A percentile compares a stretch with the other conserved stretches of the same genome.
These are phyloP conservation scores for Aspergillus pseudoterreus DNA, from an alignment of 2,329 filamentous ascomycete genomes.

Conservation along the genomic window DNA sequence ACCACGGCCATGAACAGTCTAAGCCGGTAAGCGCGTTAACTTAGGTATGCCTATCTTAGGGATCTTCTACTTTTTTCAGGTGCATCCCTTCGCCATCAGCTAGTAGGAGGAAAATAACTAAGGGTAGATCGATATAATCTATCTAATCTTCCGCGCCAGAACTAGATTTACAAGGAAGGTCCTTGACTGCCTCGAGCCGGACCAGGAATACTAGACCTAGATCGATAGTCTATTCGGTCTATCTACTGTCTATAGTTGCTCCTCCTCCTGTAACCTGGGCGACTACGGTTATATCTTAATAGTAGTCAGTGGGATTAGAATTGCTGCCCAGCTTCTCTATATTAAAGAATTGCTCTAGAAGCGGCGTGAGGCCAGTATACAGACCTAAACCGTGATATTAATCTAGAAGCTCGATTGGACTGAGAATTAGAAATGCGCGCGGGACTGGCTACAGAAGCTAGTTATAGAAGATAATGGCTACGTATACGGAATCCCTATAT, in stretches of 20 bases:
- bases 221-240: slow-evolving; percentile 27
- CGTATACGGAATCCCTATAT: slow-evolving; percentile 3
- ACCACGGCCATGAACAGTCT: slow-evolving; percentile 14
- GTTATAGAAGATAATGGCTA: slow-evolving; percentile 18
- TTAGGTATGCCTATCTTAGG: slow-evolving; percentile 16
- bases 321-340: slow-evolving; percentile 31
- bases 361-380: slow-evolving; percentile 18
- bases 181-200: slow-evolving; percentile 7
- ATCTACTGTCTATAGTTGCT: slow-evolving; percentile 7
- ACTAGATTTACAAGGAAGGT: slow-evolving; percentile 18
- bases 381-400: slow-evolving; percentile 23
- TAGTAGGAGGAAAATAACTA: slow-evolving; percentile 18
- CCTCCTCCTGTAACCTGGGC: slow-evolving; percentile 14
- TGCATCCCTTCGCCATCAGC: slow-evolving; percentile 25
- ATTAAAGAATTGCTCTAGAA: slow-evolving; percentile 33
- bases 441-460: slow-evolving; percentile 18
- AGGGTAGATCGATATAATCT: slow-evolving; percentile 12
- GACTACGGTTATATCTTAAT: slow-evolving; percentile 32
- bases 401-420: slow-evolving; percentile 26
- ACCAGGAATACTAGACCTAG: slow-evolving; percentile 13
- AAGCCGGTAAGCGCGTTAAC: slow-evolving; percentile 19
- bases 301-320: slow-evolving; percentile 32
- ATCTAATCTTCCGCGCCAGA: slow-evolving; percentile 22
- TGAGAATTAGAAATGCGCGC: slow-evolving; percentile 15
- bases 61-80: slow-evolving; percentile 22